Base-by-base conservation (phyloP, 805 yeast species). In the Maudiozyma serrabonitensis region DNA sequence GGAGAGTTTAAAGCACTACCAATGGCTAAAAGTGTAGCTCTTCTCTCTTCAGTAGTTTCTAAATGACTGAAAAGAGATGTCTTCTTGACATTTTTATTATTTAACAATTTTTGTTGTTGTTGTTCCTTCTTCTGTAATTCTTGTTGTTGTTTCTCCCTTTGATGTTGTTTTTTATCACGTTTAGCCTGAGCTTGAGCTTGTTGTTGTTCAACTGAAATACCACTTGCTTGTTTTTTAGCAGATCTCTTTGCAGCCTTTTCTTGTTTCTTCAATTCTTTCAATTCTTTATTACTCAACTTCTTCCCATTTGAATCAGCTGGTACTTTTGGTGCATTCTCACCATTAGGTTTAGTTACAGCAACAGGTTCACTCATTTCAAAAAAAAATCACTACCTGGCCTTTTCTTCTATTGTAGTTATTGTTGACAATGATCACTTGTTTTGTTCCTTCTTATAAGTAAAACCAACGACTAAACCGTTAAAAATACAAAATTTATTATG, bases 171-270 rank as follows among this genome's bases (percentile, higher is more conserved):
- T 50, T 64, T 73, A 61, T 63, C 77, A 70, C 61, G 71, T 68
- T 68, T 73, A 68, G 53, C 72, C 68, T 57, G 74, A 50, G 69
- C 66, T 55, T 58, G 66, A 42, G 61, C 56, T 42, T 65, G 66
- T 53, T 68, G 73, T 45, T 67, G 69, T 54, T 71, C 70, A 38
- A 66, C 57, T 18, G 74, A 63, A 43, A 80, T 77, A 34, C 84
- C 89, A 46, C 72, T 76, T 7, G 81, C 82, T 56, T 77, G 85
- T 62, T 87, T 89, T 54, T 82, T 80, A 2, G 96, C 95, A 2
- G 96, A 93, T 64, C 98, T 76, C 64, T 87, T 87, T 39, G 93
- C 95, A 13, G 93, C 93, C 69, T 91, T 90, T 61, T 89, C 95
- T 58, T 80, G 80, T 72, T 89, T 90, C 64, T 88, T 87, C 78